Evolutionary conservation across 2,329 filamentous ascomycete species (phyloP).

Genomic region (Penicillium rolfsii): DNA sequence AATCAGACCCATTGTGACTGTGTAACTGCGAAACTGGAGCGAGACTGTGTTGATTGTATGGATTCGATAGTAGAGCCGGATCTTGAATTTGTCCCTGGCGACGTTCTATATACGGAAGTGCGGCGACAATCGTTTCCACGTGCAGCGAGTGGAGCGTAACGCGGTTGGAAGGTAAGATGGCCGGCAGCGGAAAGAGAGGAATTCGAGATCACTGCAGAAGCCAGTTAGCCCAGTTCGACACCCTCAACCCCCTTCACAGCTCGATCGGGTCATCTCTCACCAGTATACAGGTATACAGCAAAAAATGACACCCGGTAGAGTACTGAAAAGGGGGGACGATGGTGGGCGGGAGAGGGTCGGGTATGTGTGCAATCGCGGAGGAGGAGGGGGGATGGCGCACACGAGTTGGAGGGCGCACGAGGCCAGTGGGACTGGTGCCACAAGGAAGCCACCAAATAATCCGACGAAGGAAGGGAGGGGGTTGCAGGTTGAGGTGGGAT

Average conservation of each 20-base stretch:
- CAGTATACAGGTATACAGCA: slow-evolving; percentile 1
- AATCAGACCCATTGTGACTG: slow-evolving; percentile 52
- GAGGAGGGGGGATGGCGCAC: not conserved
- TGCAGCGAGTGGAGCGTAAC: slow-evolving; percentile 10
- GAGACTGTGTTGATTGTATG: not conserved
- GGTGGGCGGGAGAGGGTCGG: slow-evolving; percentile 2
- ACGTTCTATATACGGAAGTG: slow-evolving; percentile 11
- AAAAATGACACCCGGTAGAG: not conserved
- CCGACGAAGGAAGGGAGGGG: slow-evolving; percentile 8
- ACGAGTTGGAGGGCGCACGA: slow-evolving; percentile 16
- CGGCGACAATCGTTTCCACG: slow-evolving; percentile 17
- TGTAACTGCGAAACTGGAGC: not conserved
- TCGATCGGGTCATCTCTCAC: slow-evolving; percentile 5
- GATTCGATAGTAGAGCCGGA: not conserved
- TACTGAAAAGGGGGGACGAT: not conserved
- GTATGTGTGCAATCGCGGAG: slow-evolving; percentile 4
- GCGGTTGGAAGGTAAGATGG: slow-evolving; percentile 4
- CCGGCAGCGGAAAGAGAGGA: slow-evolving; percentile 10
- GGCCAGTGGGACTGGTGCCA: slow-evolving; percentile 20
- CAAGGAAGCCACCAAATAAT: slow-evolving; percentile 5
- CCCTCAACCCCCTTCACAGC: not conserved
- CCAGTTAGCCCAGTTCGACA: not conserved
- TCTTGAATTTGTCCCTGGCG: not conserved
- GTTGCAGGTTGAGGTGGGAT: not conserved
- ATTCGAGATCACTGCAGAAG: not conserved